Base-by-base conservation (phyloP, 805 yeast genomes). In the Kurtzmaniella cleridarum region DNA sequence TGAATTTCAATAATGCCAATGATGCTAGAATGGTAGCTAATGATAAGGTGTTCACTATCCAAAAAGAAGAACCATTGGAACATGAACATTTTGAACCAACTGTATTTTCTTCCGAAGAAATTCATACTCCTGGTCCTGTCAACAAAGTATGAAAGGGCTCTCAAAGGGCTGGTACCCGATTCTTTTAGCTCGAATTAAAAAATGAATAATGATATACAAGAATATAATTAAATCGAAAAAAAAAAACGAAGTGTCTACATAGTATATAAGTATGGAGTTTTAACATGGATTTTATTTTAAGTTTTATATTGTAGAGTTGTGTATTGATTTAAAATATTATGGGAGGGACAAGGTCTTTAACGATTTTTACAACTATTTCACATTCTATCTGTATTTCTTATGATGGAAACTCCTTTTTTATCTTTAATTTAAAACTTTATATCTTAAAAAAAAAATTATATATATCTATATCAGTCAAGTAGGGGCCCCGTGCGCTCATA, bases 41-140 rank as follows among this genome's bases (percentile, higher is more conserved):
- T 41, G 71, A 66, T 40, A 64, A 55, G 24, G 49, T 55, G 9
- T 53, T 62, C 40, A 32, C 38, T 14, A 37, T 41, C 15, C 40
- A 42, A 17, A 15, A 27, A 15, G 46, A 46, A 30, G 52, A 49
- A 12, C 32, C 29, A 9, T 13, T 34, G 3, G 52, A 50, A 24
- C 18, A 16, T 32, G 63, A 57, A 32, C 39, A 47, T 2, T 67
- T 68, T 45, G 70, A 67, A 47, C 72, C 73, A 13, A 55, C 60
- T 27, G 57, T 68, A 14, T 58, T 53, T 41, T 65, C 71, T 20
- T 51, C 61, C n/a, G 73, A 67, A 43, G 72, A 68, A 37, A 48
- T 68, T 15, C 53, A 54, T 49, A 66, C 73, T 51, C 68, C 73
- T 41, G 66, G 70, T 42, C 71, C 72, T 42, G 71, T 64, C 42